A percentile compares a stretch with the other conserved stretches of the same genome.
These are phyloP conservation scores for Ulmus americana DNA, from an alignment of 331 rosid species.

Conservation along the genomic window DNA sequence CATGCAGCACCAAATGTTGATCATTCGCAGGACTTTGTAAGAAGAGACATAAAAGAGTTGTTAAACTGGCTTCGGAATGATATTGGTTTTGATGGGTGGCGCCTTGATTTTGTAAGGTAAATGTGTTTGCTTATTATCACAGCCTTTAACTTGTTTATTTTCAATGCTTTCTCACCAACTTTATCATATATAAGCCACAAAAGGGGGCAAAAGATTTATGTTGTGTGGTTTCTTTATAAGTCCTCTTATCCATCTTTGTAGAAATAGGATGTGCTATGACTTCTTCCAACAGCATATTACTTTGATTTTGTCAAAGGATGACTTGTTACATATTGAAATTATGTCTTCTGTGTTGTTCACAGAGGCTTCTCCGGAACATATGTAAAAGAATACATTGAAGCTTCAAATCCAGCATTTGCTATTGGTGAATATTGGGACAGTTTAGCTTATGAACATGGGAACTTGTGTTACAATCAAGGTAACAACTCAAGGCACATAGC, in stretches of 20 bases:
- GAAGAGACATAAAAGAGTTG: conserved; percentile 62
- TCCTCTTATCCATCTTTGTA: no score
- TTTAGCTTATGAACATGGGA: conserved; percentile 57
- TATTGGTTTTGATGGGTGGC: conserved; percentile 79
- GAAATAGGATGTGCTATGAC: background rate
- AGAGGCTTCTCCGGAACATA: conserved; percentile 68
- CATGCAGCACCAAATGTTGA: conserved; percentile 85
- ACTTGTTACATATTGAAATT: conserved; percentile 2
- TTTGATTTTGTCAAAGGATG: background rate
- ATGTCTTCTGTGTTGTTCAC: conserved; percentile 24
- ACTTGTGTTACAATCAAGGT: conserved; percentile 75
- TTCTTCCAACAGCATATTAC: background rate
- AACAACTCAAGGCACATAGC: conserved; percentile 17
- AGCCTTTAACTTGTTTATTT: background rate
- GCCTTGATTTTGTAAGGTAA: conserved; percentile 72
- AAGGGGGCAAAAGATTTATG: no score
- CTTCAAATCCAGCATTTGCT: conserved; percentile 57
- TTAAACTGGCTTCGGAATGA: conserved; percentile 66
- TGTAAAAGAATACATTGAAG: conserved; percentile 70
- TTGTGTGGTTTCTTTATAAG: no score
- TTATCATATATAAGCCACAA: background rate
- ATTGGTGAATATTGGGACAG: conserved; percentile 89
- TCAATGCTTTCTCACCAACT: background rate
- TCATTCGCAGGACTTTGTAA: conserved; percentile 69
- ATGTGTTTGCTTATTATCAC: conserved; percentile 1